These are phyloP conservation scores for Aspergillus brunneoviolaceus DNA, from an alignment of 2,329 filamentous ascomycete species.

Conservation along the genomic window DNA sequence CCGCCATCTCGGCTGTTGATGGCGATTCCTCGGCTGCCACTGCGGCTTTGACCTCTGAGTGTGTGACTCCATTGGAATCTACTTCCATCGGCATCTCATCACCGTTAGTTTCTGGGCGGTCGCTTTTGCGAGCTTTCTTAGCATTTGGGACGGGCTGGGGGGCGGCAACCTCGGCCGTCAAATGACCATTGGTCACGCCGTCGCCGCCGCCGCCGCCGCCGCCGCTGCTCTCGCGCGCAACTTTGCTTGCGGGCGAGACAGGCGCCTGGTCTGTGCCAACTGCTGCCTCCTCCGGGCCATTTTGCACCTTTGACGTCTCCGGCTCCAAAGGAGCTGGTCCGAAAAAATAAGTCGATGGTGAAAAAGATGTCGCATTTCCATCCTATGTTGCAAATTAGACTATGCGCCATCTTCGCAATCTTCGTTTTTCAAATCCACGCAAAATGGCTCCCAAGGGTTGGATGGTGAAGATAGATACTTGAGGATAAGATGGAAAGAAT, in stretches of 20 bases:
- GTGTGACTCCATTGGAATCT: conserved; percentile 37
- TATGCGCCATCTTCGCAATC: neutral
- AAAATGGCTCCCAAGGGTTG: conserved; percentile 7
- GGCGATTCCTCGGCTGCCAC: conserved; percentile 20
- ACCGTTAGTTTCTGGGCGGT: conserved; percentile 31
- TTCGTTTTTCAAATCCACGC: neutral
- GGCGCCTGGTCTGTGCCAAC: conserved; percentile 33
- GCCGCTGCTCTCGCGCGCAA: conserved; percentile 32
- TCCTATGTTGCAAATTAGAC: conserved; percentile 34
- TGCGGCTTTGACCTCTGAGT: conserved; percentile 27
- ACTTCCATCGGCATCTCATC: conserved; percentile 41
- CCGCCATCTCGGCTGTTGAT: conserved; percentile 23
- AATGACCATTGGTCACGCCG: conserved; percentile 35
- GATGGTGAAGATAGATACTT: neutral
- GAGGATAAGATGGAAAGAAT: conserved; percentile 2
- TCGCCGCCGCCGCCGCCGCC: neutral
- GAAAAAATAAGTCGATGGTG: conserved; percentile 48
- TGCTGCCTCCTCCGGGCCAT: conserved; percentile 24
- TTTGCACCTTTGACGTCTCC: conserved; percentile 29
- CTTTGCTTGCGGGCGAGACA: conserved; percentile 34
- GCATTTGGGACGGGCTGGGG: conserved; percentile 27
- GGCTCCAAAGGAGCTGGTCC: conserved; percentile 43
- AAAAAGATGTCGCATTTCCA: conserved; percentile 36
- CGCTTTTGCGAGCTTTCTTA: conserved; percentile 37
- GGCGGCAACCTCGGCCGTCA: conserved; percentile 27